These are phyloP conservation scores for Neonectria neomacrospora DNA, from an alignment of 2,329 filamentous ascomycete genomes.

Conservation along the genomic window DNA sequence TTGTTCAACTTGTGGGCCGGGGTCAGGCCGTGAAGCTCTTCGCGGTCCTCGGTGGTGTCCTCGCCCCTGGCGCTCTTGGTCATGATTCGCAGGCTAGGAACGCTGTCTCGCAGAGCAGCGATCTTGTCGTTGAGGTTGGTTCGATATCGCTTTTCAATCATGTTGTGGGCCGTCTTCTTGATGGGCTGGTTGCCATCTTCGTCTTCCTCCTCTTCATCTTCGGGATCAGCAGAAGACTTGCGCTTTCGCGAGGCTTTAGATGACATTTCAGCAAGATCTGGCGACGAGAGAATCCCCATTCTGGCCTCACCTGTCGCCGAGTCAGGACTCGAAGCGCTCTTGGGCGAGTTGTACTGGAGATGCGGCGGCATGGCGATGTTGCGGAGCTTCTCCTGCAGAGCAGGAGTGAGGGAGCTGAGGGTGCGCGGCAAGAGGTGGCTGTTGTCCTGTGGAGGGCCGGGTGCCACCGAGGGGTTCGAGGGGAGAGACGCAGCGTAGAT, in stretches of 20 bases:
- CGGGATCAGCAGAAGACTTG: slow-evolving; percentile 70
- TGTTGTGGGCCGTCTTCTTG: slow-evolving; percentile 97
- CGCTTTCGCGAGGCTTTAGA: slow-evolving; percentile 71
- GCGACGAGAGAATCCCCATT: slow-evolving; percentile 65
- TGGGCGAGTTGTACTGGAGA: slow-evolving; percentile 69
- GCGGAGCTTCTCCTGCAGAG: slow-evolving; percentile 69
- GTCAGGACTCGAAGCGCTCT: slow-evolving; percentile 68
- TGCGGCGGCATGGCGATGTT: slow-evolving; percentile 73
- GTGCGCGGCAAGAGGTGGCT: slow-evolving; percentile 44
- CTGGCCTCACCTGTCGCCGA: slow-evolving; percentile 63
- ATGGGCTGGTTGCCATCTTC: slow-evolving; percentile 64
- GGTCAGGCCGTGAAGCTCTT: slow-evolving; percentile 79
- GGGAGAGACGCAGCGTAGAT: slow-evolving; percentile 48
- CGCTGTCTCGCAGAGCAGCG: slow-evolving; percentile 87
- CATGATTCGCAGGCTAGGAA: slow-evolving; percentile 89
- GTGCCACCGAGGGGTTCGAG: slow-evolving; percentile 38
- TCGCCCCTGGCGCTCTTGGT: slow-evolving; percentile 76
- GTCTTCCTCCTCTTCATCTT: slow-evolving; percentile 65
- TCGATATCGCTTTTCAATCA: slow-evolving; percentile 97
- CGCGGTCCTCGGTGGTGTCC: slow-evolving; percentile 77
- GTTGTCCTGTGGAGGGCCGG: slow-evolving; percentile 47
- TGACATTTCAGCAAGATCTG: slow-evolving; percentile 59
- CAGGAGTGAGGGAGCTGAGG: slow-evolving; percentile 60
- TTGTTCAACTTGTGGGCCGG: slow-evolving; percentile 97
- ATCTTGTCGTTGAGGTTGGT: slow-evolving; percentile 99